Base-by-base conservation (phyloP, 2,329 filamentous ascomycete species). In the Calonectria leucothoes region DNA sequence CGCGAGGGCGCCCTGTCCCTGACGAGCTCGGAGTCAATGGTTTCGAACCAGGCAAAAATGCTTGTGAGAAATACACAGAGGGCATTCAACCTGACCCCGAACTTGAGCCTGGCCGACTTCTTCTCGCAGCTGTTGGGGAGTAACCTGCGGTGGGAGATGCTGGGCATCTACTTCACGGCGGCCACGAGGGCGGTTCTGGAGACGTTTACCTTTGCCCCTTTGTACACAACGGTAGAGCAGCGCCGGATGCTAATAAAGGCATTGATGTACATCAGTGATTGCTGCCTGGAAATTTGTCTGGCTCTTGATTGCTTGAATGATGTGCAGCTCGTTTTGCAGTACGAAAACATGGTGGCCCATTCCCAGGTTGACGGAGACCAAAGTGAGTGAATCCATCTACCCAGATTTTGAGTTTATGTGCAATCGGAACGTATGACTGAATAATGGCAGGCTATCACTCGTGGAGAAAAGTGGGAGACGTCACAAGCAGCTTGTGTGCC, bases 391-490 rank as follows among this genome's bases (percentile, higher is more conserved):
- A 39, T 55, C 27, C 51, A 11, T 33, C n/a, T 4, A 3, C 0
- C 20, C 6, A 20, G 4, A 11, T 31, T 4, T 33, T 15, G 15
- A 8, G 31, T 25, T 2, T 25, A 0, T 15, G 14, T 23, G 6
- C 37, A 15, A 11, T 5, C 5, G 11, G 17, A 39, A 20, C n/a
- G 8, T 39, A 23, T 29, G 14, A 14, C 55, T 61, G 27, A 61
- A 15, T 14, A 39, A 61, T 17, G 4, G 10, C 17, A 61, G 74
- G 74, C 15, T 87, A 75, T 78, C 81, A 84, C 55, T 85, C 86
- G 4, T 89, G 87, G 87, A 83, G 87, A 55, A 84, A 83, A 57
- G 81, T 88, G 5, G 86, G 87, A 31, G 86, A 88, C 69, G 80
- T 88, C 8, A 83, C 85, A 6, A 84, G 84, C 45, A 87, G 86